These are phyloP conservation scores for Tremella fuciformis DNA, from an alignment of 768 basidiomycete species.

Conservation along the genomic window DNA sequence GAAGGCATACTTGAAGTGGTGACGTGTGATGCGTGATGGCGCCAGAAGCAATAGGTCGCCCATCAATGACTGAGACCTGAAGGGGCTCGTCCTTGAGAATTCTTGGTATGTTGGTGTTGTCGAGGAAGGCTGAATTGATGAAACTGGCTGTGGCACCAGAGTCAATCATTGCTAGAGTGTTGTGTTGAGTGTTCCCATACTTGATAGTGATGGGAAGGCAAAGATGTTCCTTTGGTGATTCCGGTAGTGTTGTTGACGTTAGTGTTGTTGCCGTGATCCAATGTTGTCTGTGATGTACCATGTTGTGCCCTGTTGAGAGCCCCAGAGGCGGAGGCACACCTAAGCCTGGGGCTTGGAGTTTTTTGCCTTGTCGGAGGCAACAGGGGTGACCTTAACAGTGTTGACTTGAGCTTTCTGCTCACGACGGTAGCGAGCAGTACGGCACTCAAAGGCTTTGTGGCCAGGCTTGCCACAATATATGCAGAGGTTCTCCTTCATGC, in stretches of 20 bases:
- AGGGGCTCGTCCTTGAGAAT: slow-evolving; percentile 6
- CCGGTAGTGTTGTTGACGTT: background rate
- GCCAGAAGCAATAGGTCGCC: too few species aligned
- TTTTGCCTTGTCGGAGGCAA: background rate
- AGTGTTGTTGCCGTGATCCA: slow-evolving; percentile 5
- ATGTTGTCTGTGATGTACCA: too few species aligned
- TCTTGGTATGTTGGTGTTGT: background rate
- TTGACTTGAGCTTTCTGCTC: too few species aligned
- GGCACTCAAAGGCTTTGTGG: too few species aligned
- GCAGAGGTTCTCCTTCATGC: background rate
- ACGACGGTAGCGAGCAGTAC: too few species aligned
- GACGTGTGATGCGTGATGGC: too few species aligned
- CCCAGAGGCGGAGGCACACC: slow-evolving; percentile 1
- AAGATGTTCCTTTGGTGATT: slow-evolving; percentile 5
- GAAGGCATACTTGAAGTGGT: background rate
- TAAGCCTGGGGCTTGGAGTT: slow-evolving; percentile 7
- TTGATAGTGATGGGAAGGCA: background rate
- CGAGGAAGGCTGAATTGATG: slow-evolving; percentile 12
- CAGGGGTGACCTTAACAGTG: background rate
- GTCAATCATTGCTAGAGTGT: slow-evolving; percentile 12
- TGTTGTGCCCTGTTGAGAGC: slow-evolving; percentile 9
- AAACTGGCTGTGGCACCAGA: too few species aligned
- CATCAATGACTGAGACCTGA: slow-evolving; percentile 14
- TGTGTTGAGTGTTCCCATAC: background rate
- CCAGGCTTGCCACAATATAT: background rate